Conservation (phyloP, 257 asterid genomes). For the Datura wrightii region DNA sequence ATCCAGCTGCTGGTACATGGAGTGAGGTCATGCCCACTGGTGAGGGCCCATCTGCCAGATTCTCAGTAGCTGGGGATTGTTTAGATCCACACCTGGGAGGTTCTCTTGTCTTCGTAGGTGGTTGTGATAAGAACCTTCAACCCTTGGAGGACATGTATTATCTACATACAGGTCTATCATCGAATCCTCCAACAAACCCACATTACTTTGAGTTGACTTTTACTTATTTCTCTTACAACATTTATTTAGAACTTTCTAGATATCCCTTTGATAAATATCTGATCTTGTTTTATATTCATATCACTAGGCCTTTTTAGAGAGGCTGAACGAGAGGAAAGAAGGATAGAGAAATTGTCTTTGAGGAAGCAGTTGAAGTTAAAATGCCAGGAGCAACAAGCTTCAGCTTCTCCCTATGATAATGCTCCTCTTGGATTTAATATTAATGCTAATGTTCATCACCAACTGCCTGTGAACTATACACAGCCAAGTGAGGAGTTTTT, state of each 20-base stretch:
- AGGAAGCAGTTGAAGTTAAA: conserved; percentile 90
- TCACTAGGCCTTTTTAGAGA: conserved; percentile 70
- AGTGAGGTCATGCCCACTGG: conserved; percentile 67
- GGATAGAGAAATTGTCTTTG: conserved; percentile 78
- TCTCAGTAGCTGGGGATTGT: conserved; percentile 93
- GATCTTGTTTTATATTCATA: conserved; percentile 31
- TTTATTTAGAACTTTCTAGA: conserved; percentile 25
- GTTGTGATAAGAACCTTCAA: conserved; percentile 95
- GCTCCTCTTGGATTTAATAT: conserved; percentile 50
- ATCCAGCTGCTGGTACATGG: conserved; percentile 83
- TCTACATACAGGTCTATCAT: conserved; percentile 80
- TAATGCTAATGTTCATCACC: conserved; percentile 59
- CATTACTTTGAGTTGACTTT: background rate
- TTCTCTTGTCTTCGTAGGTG: conserved; percentile 83
- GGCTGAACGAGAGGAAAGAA: conserved; percentile 66
- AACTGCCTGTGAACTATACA: conserved; percentile 64
- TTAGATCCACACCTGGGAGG: conserved; percentile 91
- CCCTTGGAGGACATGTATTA: conserved; percentile 88
- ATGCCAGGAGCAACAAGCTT: conserved; percentile 67
- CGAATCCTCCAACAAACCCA: background rate
- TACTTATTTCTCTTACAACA: conserved; percentile 14
- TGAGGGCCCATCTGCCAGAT: conserved; percentile 89
- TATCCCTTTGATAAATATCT: conserved; percentile 28
- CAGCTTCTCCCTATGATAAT: conserved; percentile 48
- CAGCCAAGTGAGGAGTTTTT: conserved; percentile 63